A percentile compares a stretch with the other conserved stretches of the same genome.
Conservation (phyloP, 2,329 filamentous ascomycete species). For the Nemania sp. region DNA sequence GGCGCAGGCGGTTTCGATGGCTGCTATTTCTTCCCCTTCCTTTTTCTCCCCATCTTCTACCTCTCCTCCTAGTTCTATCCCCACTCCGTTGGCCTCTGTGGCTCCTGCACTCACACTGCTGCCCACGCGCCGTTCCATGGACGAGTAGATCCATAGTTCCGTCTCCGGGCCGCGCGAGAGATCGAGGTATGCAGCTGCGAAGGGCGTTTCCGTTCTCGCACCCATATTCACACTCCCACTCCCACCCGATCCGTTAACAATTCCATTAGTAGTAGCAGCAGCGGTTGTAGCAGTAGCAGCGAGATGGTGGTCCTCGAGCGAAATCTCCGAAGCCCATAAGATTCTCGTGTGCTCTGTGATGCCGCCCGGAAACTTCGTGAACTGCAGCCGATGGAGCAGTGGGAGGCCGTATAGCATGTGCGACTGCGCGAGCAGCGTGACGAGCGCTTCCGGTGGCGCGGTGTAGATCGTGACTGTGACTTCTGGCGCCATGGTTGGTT, state of each 20-base stretch:
- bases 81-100: slow-evolving; percentile 20
- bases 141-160: slow-evolving; percentile 65
- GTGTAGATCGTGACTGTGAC: slow-evolving; percentile 37
- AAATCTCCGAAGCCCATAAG: slow-evolving; percentile 33
- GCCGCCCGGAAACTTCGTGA: slow-evolving; percentile 48
- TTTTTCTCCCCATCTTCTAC: background rate
- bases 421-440: slow-evolving; percentile 49
- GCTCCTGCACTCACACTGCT: slow-evolving; percentile 4
- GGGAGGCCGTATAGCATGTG: slow-evolving; percentile 63
- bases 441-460: slow-evolving; percentile 42
- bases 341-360: slow-evolving; percentile 49
- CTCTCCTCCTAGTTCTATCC: background rate
- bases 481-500: slow-evolving; percentile 7
- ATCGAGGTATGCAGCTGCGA: slow-evolving; percentile 65
- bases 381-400: slow-evolving; percentile 65
- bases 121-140: slow-evolving; percentile 44
- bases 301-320: slow-evolving; percentile 7
- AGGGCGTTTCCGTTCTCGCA: slow-evolving; percentile 34
- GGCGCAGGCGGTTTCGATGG: slow-evolving; percentile 9
- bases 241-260: background rate
- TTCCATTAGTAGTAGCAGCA: background rate
- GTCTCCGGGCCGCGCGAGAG: slow-evolving; percentile 64
- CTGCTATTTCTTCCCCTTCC: slow-evolving; percentile 6
- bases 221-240: too few species aligned
- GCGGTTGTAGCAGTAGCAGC: background rate